Base-by-base conservation (phyloP, 2,329 filamentous ascomycete genomes). In the Xylaria sp. region DNA sequence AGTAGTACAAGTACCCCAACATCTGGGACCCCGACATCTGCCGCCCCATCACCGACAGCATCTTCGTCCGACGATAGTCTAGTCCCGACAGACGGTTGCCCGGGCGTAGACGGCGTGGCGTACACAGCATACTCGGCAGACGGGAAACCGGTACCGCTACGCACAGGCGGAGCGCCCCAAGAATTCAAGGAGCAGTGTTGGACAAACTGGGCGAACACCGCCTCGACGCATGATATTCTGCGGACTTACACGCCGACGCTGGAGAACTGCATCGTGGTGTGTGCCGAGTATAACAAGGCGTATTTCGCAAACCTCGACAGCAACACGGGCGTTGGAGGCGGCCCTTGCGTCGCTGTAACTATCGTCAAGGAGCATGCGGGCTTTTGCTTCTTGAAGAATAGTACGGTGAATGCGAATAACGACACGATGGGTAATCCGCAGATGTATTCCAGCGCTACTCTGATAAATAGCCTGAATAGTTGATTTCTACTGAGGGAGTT, bases 381-480 rank as follows among this genome's bases (percentile, higher is more conserved):
- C 0, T 76, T 75, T 48, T 76, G 74, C 53, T 76, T 72, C 30
- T 61, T 76, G 47, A 76, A 76, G 68, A 76, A 75, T 12, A 72
- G 69, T 5, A 75, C 74, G 1, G 64, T 39, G 27, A 69, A 67
- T 0, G 64, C 45, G 27, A 69, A 67, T 1, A 76, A 76, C 50
- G 69, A 76, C 36, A 76, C 74, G 9, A 64, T 71, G 71, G 74
- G 74, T 2, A 61, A 45, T 1, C 69, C 74, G 4, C 60, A 69
- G 4, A 36, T 27, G 4, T 75, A 75, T 56, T 76, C 74, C 4
- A 76, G 74, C 27, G 74, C 73, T 11, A 47, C 75, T 17, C 36
- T 76, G 39, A 30, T 75, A 4, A 75, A 70, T 24, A 55, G 47
- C 47, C 7, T 53, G 53, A 17, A 39, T 42, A 19, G 32, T 42